phyloP scores from a whole-genome alignment of 176 grass and related monocot species.

The Leersia perrieri region DNA sequence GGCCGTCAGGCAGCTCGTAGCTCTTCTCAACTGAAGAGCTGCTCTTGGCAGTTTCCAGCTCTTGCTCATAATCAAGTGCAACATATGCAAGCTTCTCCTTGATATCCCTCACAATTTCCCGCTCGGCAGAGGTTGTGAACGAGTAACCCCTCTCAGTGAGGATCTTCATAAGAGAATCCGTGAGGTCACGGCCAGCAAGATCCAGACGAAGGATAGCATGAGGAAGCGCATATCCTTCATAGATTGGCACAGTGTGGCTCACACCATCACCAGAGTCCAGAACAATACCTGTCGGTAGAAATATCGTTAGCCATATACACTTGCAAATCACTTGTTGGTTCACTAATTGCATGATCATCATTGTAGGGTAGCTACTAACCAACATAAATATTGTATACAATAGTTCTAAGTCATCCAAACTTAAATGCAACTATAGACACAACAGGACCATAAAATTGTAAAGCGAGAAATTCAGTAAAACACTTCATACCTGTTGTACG shows the following conservation, averaged over 20 bases:
- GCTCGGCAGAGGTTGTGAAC: slow-evolving; percentile 28
- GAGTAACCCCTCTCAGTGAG: slow-evolving; percentile 44
- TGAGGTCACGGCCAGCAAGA: slow-evolving; percentile 42
- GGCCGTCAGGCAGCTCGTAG: slow-evolving; percentile 45
- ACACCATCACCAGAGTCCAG: no score
- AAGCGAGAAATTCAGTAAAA: not conserved
- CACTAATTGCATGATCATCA: no score
- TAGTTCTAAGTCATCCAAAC: not conserved
- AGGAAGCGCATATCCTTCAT: slow-evolving; percentile 38
- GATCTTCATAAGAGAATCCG: slow-evolving; percentile 33
- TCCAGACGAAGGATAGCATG: slow-evolving; percentile 42
- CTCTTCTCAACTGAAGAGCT: slow-evolving; percentile 42
- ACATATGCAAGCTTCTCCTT: slow-evolving; percentile 54
- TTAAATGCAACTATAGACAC: not conserved
- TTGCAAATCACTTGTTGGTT: no score
- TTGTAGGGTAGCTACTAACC: no score
- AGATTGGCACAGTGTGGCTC: slow-evolving; percentile 2
- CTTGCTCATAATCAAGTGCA: slow-evolving; percentile 42
- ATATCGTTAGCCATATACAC: no score
- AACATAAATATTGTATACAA: not conserved
- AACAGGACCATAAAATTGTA: not conserved
- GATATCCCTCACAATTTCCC: slow-evolving; percentile 49
- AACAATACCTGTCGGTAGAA: no score
- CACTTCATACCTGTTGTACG: slow-evolving; percentile 31
- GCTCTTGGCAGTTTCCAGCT: slow-evolving; percentile 39